These are phyloP conservation scores for Entoloma clypeatum DNA, from an alignment of 1,284 basidiomycete species.

Conservation along the genomic window DNA sequence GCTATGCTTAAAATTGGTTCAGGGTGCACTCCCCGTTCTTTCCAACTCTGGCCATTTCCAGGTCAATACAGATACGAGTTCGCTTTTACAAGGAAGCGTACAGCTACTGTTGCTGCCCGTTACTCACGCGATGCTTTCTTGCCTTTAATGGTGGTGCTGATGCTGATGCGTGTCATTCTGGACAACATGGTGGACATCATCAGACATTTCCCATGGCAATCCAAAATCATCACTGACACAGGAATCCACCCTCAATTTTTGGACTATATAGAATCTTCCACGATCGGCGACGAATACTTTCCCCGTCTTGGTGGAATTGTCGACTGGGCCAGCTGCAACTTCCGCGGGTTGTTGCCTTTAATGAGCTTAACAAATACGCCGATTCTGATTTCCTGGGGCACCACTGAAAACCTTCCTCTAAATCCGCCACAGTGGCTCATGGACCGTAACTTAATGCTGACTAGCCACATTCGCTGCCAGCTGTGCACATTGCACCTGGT, in stretches of 20 bases:
- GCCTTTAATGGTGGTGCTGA: conserved; percentile 20
- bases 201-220: conserved; percentile 15
- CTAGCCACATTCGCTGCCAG: neutral
- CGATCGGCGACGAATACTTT: conserved; percentile 11
- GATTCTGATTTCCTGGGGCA: conserved; percentile 14
- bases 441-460: neutral
- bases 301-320: conserved; percentile 20
- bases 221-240: conserved; percentile 7
- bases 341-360: conserved; percentile 7
- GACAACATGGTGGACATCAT: conserved; percentile 3
- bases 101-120: conserved; percentile 9
- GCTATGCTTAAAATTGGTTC: too few species aligned
- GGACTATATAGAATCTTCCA: conserved; percentile 15
- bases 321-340: conserved; percentile 14
- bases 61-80: conserved; percentile 12
- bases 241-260: conserved; percentile 18
- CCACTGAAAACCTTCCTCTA: neutral
- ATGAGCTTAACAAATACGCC: conserved; percentile 3
- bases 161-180: conserved; percentile 14
- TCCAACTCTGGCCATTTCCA: conserved; percentile 12
- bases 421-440: neutral
- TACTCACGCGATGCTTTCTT: conserved; percentile 20
- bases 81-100: neutral
- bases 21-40: conserved; percentile 4
- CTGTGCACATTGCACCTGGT: neutral